A percentile compares a stretch with the other conserved stretches of the same genome.
These are phyloP conservation scores for Cynanchum wilfordii DNA, from an alignment of 257 asterid species.

Conservation along the genomic window DNA sequence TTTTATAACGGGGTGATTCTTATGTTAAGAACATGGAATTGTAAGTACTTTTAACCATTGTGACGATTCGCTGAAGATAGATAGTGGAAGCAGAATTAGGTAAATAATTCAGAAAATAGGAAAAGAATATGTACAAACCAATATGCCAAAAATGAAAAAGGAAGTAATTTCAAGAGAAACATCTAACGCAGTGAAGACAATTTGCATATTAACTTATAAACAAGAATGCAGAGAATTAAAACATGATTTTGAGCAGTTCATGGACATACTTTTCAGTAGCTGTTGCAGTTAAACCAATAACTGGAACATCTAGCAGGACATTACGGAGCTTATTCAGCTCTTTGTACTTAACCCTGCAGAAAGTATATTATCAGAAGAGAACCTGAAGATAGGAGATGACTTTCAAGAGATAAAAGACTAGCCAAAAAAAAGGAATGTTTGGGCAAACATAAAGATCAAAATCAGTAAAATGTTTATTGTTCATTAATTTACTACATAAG, in stretches of 20 bases:
- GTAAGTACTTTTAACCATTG: neutral
- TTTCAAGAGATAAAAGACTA: neutral
- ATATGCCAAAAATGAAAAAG: neutral
- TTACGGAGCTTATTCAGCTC: conserved; percentile 70
- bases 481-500: no score
- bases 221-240: neutral
- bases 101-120: neutral
- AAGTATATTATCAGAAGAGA: conserved; percentile 1
- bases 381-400: neutral
- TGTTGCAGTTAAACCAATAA: conserved; percentile 90
- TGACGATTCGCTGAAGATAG: neutral
- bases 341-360: conserved; percentile 80
- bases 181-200: neutral
- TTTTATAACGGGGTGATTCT: neutral
- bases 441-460: neutral
- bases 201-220: neutral
- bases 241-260: conserved; percentile 6
- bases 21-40: neutral
- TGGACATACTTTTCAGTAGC: conserved; percentile 83
- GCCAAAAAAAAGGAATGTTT: neutral
- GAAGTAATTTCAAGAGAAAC: neutral
- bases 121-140: neutral
- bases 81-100: neutral
- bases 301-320: conserved; percentile 61
- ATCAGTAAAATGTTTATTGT: conserved; percentile 4